Conservation (phyloP, 2,329 filamentous ascomycete genomes). For the Paecilomyces niveus region DNA sequence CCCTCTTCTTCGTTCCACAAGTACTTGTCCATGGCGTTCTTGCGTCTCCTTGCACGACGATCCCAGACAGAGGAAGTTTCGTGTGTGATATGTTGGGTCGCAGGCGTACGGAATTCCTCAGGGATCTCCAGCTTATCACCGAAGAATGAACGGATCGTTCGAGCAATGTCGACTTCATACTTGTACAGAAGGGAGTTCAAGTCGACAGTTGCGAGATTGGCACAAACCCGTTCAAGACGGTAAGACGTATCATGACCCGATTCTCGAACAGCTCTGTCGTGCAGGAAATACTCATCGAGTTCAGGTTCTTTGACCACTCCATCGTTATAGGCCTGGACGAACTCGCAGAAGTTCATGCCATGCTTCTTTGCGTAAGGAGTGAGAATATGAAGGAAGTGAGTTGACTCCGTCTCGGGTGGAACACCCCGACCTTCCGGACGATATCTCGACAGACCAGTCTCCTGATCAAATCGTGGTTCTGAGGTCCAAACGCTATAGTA, state of each 20-base stretch:
- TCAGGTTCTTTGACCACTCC: conserved; percentile 72
- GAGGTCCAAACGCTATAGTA: conserved; percentile 85
- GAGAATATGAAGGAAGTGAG: conserved; percentile 77
- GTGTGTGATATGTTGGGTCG: conserved; percentile 58
- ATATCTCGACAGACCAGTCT: conserved; percentile 76
- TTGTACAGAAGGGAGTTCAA: conserved; percentile 94
- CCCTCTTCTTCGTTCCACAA: conserved; percentile 88
- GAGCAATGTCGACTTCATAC: conserved; percentile 89
- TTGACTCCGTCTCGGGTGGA: conserved; percentile 83
- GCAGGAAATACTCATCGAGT: conserved; percentile 89
- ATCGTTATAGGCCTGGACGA: conserved; percentile 82
- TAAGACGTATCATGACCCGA: conserved; percentile 97
- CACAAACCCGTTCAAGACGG: conserved; percentile 79
- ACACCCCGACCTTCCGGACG: conserved; percentile 76
- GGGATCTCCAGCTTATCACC: conserved; percentile 76
- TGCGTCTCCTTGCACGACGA: conserved; percentile 74
- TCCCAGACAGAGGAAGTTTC: conserved; percentile 88
- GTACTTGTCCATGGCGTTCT: conserved; percentile 81
- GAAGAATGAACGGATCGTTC: conserved; percentile 77
- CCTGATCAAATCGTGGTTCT: conserved; percentile 68
- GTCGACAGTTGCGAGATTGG: conserved; percentile 86
- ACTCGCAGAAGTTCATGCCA: conserved; percentile 72
- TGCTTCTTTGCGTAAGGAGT: conserved; percentile 78
- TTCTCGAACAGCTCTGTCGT: conserved; percentile 91
- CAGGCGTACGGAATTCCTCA: conserved; percentile 67